Base-by-base conservation (phyloP, 2,329 filamentous ascomycete species). In the Alternaria alternata region DNA sequence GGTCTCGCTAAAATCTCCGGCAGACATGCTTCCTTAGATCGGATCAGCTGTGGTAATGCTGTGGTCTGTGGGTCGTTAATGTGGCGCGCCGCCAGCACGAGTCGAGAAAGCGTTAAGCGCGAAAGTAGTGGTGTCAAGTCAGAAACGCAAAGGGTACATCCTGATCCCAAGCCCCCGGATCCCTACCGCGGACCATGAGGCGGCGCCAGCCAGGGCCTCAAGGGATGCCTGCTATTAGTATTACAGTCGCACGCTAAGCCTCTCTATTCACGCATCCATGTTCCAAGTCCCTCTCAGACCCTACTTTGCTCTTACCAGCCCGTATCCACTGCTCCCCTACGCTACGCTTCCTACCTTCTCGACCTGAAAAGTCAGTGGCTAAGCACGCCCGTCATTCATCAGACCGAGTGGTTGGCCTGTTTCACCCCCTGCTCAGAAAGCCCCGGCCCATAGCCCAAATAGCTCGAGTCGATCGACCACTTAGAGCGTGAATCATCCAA, bases 361-460 rank as follows among this genome's bases (percentile, higher is more conserved):
- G 59, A 65, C 68, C 54, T 69, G 62, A 69, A 68, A 60, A 67
- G 36, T 63, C 67, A 73, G 76, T 76, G 76, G 76, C 75, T 76
- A 72, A 75, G 70, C 73, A 69, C 69, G 67, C 63, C 65, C 71
- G 64, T 67, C 66, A 64, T 70, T 68, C 61, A 69, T 53, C 63
- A 55, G 66, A 75, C 62, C 68, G 64, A 77, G 78, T 78, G 76
- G 76, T 70, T 69, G 69, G 67, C 68, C 65, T 75, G 75, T 79
- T 78, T 79, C 77, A 79, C 61, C 57, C 70, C 76, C 74, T 62
- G 59, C 53, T 47, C 59, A 52, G 42, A 56, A 53, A 60, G 64
- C 63, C 65, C 75, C 76, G 75, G 63, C 68, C 62, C 67, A 63
- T 70, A 67, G 69, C 67, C 57, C 75, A 73, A 76, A 74, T 78